Base-by-base conservation (phyloP, 805 yeast species). In the Cyberlindnera xishuangbannaensis region DNA sequence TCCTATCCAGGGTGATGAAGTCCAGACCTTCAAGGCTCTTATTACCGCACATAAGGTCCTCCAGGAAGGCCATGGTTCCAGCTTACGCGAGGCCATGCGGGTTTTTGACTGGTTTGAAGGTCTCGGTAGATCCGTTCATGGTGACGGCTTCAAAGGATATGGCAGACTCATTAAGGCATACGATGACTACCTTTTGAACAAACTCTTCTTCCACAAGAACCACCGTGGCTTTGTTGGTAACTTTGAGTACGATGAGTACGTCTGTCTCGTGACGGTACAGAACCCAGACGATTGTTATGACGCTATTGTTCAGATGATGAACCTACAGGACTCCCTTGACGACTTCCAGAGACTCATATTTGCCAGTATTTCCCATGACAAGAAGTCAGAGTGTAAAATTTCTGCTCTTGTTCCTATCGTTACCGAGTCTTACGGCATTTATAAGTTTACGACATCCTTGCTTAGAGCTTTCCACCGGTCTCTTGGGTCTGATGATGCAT, bases 251-350 rank as follows among this genome's bases (percentile, higher is more conserved):
- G 95, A 87, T 57, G 98, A 90, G 56, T 92, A 90, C 53, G 77
- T 88, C 27, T 84, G 96, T 4, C 67, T 90, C 45, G 74, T 84
- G 37, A 77, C 87, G 3, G 94, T 85, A 24, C 79, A 85, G 49
- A 95, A 90, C 56, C 97, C 97, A 6, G 87, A 90, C 53, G 95
- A 87, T 61, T 97, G 97, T 6, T 88, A 82, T 55, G 95, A 90
- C 53, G 78, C 95, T 1, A 76, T 90, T 40, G 56, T 85, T 43
- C 96, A 86, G 54, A 65, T 90, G 48, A 79, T 86, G 84, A 75
- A 76, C 28, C 64, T 90, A 36, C 96, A 87, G 58, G 97, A 90
- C 52, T 65, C 76, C 15, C 73, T 87, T 33, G 90, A 84, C 53
- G 82, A 80, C 41, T 75, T 84, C 39, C 87, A 83, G 46, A 75